A percentile compares a stretch with the other conserved stretches of the same genome.
phyloP scores from a whole-genome alignment of 495 filamentous ascomycete genomes.

The Trichocladium antarcticum region DNA sequence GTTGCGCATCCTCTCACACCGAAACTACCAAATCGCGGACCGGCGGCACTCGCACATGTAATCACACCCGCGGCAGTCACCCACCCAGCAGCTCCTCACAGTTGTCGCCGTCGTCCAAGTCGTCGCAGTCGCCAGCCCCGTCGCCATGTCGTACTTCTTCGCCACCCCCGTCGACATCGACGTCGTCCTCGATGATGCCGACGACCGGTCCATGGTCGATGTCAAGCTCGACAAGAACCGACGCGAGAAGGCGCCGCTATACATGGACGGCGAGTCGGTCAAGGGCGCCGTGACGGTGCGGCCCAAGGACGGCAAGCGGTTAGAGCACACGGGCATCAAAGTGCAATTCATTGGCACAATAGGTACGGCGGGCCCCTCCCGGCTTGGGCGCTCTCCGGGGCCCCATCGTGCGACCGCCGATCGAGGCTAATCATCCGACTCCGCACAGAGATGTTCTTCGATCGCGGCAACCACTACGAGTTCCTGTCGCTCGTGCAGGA shows the following conservation, averaged over 20 bases:
- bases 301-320: slow-evolving; percentile 94
- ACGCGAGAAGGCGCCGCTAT: slow-evolving; percentile 90
- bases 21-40: background rate
- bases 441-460: slow-evolving; percentile 85
- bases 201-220: slow-evolving; percentile 89
- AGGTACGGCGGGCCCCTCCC: slow-evolving; percentile 41
- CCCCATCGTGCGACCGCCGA: too few relatives aligned
- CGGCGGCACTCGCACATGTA: background rate
- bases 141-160: slow-evolving; percentile 92
- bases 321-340: slow-evolving; percentile 99
- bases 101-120: too few relatives aligned
- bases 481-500: slow-evolving; percentile 95
- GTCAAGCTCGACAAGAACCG: slow-evolving; percentile 96
- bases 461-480: slow-evolving; percentile 97
- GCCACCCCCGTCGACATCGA: slow-evolving; percentile 97
- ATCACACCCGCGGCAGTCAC: background rate
- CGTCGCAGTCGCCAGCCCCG: background rate
- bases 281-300: slow-evolving; percentile 88
- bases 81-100: background rate
- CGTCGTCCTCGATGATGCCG: slow-evolving; percentile 87
- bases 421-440: background rate
- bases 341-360: slow-evolving; percentile 99
- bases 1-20: background rate
- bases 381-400: too few relatives aligned
- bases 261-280: slow-evolving; percentile 96